These are phyloP conservation scores for Dunaliella primolecta DNA, from an alignment of 139 green algal genomes.

Conservation along the genomic window DNA sequence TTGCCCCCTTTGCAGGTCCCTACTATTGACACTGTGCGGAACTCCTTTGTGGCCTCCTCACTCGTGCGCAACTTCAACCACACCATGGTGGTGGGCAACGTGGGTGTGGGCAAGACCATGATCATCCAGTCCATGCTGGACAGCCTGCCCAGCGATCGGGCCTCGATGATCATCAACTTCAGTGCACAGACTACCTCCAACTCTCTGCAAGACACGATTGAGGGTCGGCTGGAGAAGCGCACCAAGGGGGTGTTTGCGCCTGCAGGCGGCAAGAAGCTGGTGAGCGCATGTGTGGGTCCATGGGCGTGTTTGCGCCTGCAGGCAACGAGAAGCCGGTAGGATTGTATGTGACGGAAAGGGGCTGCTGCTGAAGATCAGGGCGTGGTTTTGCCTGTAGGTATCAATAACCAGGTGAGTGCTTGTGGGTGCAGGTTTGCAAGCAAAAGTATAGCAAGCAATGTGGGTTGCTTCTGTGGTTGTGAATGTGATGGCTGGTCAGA, in stretches of 20 bases:
- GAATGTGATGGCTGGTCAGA: too few species aligned
- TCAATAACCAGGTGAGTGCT: too few species aligned
- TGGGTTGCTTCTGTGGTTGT: too few species aligned
- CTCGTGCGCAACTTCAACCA: constrained; percentile 54
- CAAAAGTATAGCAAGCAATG: too few species aligned
- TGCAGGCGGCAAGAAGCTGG: constrained; percentile 66
- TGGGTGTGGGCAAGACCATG: constrained; percentile 82
- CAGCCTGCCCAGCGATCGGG: constrained; percentile 47
- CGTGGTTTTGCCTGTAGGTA: constrained; percentile 67
- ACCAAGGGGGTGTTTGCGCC: constrained; percentile 80
- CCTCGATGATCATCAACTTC: constrained; percentile 74
- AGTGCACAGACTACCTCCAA: constrained; percentile 64
- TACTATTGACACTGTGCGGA: constrained; percentile 73
- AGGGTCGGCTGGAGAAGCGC: constrained; percentile 84
- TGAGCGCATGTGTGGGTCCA: too few species aligned
- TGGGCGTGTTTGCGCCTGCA: constrained; percentile 73
- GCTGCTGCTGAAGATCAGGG: too few species aligned
- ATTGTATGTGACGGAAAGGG: too few species aligned
- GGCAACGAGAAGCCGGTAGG: constrained; percentile 68
- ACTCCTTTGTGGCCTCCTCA: constrained; percentile 48
- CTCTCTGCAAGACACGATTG: constrained; percentile 73
- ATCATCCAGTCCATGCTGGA: constrained; percentile 60
- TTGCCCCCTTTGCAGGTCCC: constrained; percentile 60
- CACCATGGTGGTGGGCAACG: constrained; percentile 68
- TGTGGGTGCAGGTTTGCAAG: too few species aligned